Percentiles rank a stretch among this genome's conserved stretches.
Evolutionary conservation across 768 basidiomycete genomes (phyloP).

Genomic region (Tulasnella sp.): DNA sequence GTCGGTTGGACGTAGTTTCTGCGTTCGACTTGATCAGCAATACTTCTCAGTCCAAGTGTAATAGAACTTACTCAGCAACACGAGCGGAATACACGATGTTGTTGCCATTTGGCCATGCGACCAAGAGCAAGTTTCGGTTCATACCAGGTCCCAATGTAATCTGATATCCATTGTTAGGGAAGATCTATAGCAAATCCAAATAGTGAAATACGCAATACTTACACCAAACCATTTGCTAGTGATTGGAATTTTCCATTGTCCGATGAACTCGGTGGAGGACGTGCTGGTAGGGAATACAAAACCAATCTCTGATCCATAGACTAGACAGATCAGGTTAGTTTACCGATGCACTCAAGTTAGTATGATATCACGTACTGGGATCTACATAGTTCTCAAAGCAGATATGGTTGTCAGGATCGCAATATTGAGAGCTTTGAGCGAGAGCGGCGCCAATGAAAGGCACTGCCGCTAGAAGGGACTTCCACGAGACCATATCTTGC

Average conservation of each 20-base stretch:
- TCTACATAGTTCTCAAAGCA: slow-evolving; percentile 1
- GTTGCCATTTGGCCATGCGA: slow-evolving; percentile 45
- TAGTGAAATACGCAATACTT: not conserved
- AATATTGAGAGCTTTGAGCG: not conserved
- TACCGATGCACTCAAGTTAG: not conserved
- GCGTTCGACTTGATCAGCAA: not conserved
- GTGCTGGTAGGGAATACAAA: not conserved
- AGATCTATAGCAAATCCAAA: not conserved
- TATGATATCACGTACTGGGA: not conserved
- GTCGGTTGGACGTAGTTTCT: slow-evolving; percentile 42
- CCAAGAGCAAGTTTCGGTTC: slow-evolving; percentile 42
- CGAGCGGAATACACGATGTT: slow-evolving; percentile 41
- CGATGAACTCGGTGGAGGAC: slow-evolving; percentile 39
- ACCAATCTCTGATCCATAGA: not conserved
- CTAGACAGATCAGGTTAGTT: not conserved
- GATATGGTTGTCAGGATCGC: not conserved
- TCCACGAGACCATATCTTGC: too few species aligned
- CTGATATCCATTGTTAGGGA: not conserved
- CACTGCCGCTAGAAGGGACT: too few species aligned
- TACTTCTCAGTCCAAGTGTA: not conserved
- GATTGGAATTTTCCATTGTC: slow-evolving; percentile 46
- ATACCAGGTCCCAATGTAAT: slow-evolving; percentile 42
- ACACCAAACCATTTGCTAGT: slow-evolving; percentile 36
- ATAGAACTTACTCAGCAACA: slow-evolving; percentile 37
- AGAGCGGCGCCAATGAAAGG: not conserved